Percentiles rank a stretch among this genome's conserved stretches.
These are phyloP conservation scores for Sclerotinia minor DNA, from an alignment of 2,329 filamentous ascomycete species.

Conservation along the genomic window DNA sequence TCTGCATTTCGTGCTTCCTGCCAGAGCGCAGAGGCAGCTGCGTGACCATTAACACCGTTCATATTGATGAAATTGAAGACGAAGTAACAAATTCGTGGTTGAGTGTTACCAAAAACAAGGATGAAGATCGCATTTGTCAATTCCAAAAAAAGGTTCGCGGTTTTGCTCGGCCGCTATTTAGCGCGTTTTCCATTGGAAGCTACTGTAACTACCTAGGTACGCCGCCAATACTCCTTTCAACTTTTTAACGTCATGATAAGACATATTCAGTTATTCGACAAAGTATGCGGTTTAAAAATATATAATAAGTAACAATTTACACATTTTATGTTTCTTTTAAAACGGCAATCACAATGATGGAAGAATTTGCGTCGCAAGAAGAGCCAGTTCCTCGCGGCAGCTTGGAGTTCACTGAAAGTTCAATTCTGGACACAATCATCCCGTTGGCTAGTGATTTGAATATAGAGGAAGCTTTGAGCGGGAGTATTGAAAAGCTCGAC, in stretches of 20 bases:
- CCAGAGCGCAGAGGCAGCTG: slow-evolving; percentile 59
- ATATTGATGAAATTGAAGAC: slow-evolving; percentile 23
- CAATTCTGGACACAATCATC: slow-evolving; percentile 61
- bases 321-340: slow-evolving; percentile 1
- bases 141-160: slow-evolving; percentile 21
- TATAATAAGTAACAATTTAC: background rate
- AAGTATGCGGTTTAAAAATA: slow-evolving; percentile 10
- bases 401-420: slow-evolving; percentile 56
- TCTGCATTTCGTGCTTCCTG: slow-evolving; percentile 79
- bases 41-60: slow-evolving; percentile 41
- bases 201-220: background rate
- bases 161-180: slow-evolving; percentile 22
- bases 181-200: slow-evolving; percentile 10
- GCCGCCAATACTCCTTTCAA: background rate
- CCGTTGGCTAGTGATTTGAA: slow-evolving; percentile 57
- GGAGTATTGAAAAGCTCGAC: slow-evolving; percentile 44
- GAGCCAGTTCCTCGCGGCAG: slow-evolving; percentile 42
- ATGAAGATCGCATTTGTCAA: slow-evolving; percentile 20
- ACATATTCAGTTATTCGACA: background rate
- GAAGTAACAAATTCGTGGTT: slow-evolving; percentile 20
- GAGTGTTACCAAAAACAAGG: slow-evolving; percentile 2
- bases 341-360: slow-evolving; percentile 33
- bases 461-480: slow-evolving; percentile 53
- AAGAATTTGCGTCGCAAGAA: slow-evolving; percentile 34
- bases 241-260: slow-evolving; percentile 3